Conservation (phyloP, 2,329 filamentous ascomycete species). For the Parascedosporium putredinis region DNA sequence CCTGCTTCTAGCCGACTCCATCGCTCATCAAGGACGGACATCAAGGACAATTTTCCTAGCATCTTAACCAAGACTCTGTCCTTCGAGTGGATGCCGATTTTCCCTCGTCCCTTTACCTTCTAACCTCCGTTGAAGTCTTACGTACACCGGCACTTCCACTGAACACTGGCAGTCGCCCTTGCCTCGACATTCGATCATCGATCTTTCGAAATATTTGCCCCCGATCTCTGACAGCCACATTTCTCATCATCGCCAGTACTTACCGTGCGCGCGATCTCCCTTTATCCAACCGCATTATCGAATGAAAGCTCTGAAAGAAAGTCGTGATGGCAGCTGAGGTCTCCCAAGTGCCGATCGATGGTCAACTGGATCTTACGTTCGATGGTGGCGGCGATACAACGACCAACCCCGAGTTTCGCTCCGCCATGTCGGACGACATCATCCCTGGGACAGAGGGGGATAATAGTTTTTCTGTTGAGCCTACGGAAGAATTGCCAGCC, state of each 20-base stretch:
- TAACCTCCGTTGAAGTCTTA: too few relatives aligned
- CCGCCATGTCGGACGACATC: neutral
- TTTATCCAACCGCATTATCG: neutral
- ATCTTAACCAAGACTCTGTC: too few relatives aligned
- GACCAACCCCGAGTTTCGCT: neutral
- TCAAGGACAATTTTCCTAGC: too few relatives aligned
- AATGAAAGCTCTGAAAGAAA: neutral
- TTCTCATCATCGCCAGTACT: neutral
- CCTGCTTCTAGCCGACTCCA: neutral
- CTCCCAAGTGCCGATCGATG: conserved; percentile 15
- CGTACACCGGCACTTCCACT: too few relatives aligned
- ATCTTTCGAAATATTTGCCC: too few relatives aligned
- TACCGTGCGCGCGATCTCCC: neutral
- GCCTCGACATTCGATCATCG: too few relatives aligned
- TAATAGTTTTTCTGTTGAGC: neutral
- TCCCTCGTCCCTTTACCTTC: too few relatives aligned
- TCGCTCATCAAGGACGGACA: neutral
- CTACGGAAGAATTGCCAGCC: neutral
- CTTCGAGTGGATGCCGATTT: neutral
- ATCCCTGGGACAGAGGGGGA: neutral
- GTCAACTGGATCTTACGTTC: conserved; percentile 23
- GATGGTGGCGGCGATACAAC: conserved; percentile 23
- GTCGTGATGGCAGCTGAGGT: conserved; percentile 11
- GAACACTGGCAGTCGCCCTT: too few relatives aligned
- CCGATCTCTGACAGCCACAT: too few relatives aligned